Percentiles rank a stretch among this genome's conserved stretches.
Evolutionary conservation across 2,329 filamentous ascomycete species (phyloP).

Genomic region (Allantophomopsis lycopodina): DNA sequence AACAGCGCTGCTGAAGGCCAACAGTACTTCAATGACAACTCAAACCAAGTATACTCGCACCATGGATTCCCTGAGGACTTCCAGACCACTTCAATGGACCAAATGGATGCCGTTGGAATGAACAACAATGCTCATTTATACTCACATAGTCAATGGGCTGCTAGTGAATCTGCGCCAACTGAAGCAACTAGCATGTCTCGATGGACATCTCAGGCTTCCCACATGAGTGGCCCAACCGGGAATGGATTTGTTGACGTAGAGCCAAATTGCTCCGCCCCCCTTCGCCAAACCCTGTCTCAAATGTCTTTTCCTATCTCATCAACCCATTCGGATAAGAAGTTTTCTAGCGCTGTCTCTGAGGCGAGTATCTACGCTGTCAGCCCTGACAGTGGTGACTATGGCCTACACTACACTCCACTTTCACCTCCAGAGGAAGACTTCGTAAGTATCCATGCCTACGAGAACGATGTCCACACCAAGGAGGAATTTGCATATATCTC

Average conservation of each 20-base stretch:
- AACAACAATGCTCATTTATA: not conserved
- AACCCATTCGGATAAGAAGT: slow-evolving; percentile 13
- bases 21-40: slow-evolving; percentile 18
- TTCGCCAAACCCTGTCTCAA: slow-evolving; percentile 13
- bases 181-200: not conserved
- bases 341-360: slow-evolving; percentile 15
- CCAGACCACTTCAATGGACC: slow-evolving; percentile 10
- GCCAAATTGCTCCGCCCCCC: slow-evolving; percentile 10
- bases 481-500: too few relatives aligned
- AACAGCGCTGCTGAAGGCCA: slow-evolving; percentile 14
- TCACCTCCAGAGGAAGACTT: too few relatives aligned
- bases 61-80: slow-evolving; percentile 14
- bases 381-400: too few relatives aligned
- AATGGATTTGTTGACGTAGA: not conserved
- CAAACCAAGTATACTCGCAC: slow-evolving; percentile 11
- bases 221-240: not conserved
- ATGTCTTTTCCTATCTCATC: slow-evolving; percentile 17
- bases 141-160: not conserved
- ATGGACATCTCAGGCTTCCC: not conserved
- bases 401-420: too few relatives aligned
- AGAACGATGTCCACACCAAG: too few relatives aligned
- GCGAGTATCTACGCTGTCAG: not conserved
- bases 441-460: too few relatives aligned
- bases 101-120: slow-evolving; percentile 1
- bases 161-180: not conserved